Conservation (phyloP, 345 rosid species). For the Melaleuca quinquenervia region DNA sequence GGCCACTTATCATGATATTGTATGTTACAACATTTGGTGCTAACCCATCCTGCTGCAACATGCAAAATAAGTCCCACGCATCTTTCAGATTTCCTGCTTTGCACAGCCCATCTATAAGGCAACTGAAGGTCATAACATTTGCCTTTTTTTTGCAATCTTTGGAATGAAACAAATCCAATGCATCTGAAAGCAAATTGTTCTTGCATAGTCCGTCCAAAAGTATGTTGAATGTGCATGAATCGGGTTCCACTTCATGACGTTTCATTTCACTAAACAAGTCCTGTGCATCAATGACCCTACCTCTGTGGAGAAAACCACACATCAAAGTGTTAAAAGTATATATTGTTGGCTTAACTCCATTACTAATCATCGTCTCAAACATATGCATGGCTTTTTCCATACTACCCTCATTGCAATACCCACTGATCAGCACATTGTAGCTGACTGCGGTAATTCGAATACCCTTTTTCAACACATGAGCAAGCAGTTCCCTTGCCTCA, state of each 20-base stretch:
- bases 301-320: slow-evolving; percentile 2
- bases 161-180: slow-evolving; percentile 3
- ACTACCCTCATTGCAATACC: neutral
- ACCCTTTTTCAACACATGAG: neutral
- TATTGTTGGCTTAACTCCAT: slow-evolving; percentile 4
- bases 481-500: slow-evolving; percentile 2
- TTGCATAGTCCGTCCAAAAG: slow-evolving; percentile 13
- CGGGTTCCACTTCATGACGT: neutral
- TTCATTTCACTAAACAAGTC: slow-evolving; percentile 10
- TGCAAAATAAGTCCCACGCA: slow-evolving; percentile 10
- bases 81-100: slow-evolving; percentile 3
- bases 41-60: slow-evolving; percentile 2
- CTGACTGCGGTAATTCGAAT: neutral
- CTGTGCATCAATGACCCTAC: slow-evolving; percentile 7
- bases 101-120: slow-evolving; percentile 14
- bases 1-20: slow-evolving; percentile 9
- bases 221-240: neutral
- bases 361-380: neutral
- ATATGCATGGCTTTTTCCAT: slow-evolving; percentile 2
- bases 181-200: slow-evolving; percentile 13
- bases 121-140: neutral
- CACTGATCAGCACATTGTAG: slow-evolving; percentile 7
- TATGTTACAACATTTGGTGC: slow-evolving; percentile 12
- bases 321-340: slow-evolving; percentile 5
- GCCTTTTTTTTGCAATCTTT: neutral